Conservation (phyloP, 768 basidiomycete genomes). For the Trametes cingulata region DNA sequence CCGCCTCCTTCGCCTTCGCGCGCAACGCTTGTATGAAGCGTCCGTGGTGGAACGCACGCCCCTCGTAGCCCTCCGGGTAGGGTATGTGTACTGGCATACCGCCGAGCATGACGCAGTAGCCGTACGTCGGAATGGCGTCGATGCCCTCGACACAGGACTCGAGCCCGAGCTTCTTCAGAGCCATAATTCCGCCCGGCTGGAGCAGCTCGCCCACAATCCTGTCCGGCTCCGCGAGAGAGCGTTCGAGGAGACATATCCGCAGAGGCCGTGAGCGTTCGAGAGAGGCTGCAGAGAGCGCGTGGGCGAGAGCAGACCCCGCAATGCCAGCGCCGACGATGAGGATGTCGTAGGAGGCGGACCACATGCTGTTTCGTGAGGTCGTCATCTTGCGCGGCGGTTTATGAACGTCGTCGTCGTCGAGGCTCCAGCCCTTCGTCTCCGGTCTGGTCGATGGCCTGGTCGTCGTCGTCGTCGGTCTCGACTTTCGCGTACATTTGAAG, state of each 20-base stretch:
- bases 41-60: constrained; percentile 93
- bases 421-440: constrained; percentile 17
- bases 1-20: constrained; percentile 56
- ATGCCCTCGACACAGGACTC: constrained; percentile 79
- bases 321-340: constrained; percentile 92
- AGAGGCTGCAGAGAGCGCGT: constrained; percentile 69
- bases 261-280: constrained; percentile 50
- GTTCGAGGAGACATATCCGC: constrained; percentile 83
- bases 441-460: constrained; percentile 15
- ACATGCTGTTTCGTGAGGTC: constrained; percentile 19
- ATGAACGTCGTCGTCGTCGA: constrained; percentile 10
- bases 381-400: constrained; percentile 4
- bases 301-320: constrained; percentile 85
- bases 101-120: constrained; percentile 79
- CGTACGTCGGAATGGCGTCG: constrained; percentile 77
- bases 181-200: constrained; percentile 87
- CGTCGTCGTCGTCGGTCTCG: constrained; percentile 18
- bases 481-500: constrained; percentile 13
- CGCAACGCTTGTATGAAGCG: constrained; percentile 82
- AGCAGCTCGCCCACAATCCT: constrained; percentile 96
- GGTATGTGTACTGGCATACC: constrained; percentile 82
- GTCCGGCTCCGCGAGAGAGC: constrained; percentile 90
- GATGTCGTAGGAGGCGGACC: constrained; percentile 58
- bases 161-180: constrained; percentile 78
- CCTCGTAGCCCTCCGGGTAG: constrained; percentile 73